Conservation (phyloP, 352 stramenopile genomes). For the Phytophthora macrochlamydospora region DNA sequence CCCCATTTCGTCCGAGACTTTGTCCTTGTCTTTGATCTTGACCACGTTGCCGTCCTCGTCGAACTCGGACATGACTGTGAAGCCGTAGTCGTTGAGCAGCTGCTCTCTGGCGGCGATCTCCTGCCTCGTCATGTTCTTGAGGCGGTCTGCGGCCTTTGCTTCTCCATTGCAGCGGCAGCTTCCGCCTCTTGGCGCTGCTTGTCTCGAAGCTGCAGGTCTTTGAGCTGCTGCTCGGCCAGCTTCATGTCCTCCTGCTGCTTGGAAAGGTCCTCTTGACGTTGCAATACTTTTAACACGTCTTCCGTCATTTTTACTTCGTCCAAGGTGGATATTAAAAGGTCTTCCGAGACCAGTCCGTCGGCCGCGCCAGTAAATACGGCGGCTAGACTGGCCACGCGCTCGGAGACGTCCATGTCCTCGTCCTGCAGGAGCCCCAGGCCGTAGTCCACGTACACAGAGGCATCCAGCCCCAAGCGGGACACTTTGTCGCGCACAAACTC, state of each 20-base stretch:
- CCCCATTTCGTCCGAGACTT: slow-evolving; percentile 34
- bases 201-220: slow-evolving; percentile 61
- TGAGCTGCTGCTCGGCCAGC: slow-evolving; percentile 51
- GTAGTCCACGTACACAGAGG: slow-evolving; percentile 84
- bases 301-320: slow-evolving; percentile 50
- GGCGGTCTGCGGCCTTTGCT: slow-evolving; percentile 61
- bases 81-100: slow-evolving; percentile 82
- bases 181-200: slow-evolving; percentile 66
- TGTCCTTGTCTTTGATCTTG: slow-evolving; percentile 76
- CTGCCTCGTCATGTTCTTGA: slow-evolving; percentile 80
- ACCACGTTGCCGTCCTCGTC: slow-evolving; percentile 87
- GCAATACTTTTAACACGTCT: slow-evolving; percentile 54
- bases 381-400: slow-evolving; percentile 70
- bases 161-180: slow-evolving; percentile 55
- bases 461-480: slow-evolving; percentile 55
- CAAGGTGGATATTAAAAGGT: slow-evolving; percentile 42
- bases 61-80: slow-evolving; percentile 80
- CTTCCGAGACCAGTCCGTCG: slow-evolving; percentile 53
- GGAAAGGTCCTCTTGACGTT: slow-evolving; percentile 36
- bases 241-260: slow-evolving; percentile 44
- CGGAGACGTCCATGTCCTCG: slow-evolving; percentile 70
- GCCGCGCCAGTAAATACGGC: slow-evolving; percentile 65
- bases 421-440: slow-evolving; percentile 69
- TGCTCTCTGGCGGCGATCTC: slow-evolving; percentile 75
- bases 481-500: slow-evolving; percentile 69